Evolutionary conservation across 352 stramenopile genomes (phyloP).

Genomic region (Globisporangium recalcitrans): DNA sequence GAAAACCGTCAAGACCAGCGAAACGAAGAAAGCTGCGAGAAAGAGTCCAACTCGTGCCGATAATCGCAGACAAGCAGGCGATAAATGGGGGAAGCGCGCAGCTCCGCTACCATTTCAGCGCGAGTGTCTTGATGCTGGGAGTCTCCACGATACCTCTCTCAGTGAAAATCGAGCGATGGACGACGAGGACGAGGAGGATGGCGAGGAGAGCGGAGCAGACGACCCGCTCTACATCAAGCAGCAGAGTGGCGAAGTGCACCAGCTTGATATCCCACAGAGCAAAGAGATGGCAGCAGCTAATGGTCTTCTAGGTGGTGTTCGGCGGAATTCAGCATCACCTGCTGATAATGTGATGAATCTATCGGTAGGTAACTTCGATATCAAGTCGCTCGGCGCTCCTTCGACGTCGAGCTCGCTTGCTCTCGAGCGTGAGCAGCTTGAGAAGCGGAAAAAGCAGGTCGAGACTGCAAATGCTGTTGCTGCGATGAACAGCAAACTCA

Average conservation of each 20-base stretch:
- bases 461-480: conserved; percentile 72
- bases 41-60: conserved; percentile 15
- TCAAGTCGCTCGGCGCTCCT: background rate
- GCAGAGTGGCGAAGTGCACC: conserved; percentile 13
- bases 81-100: conserved; percentile 17
- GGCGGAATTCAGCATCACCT: background rate
- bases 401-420: conserved; percentile 32
- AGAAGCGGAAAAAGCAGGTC: conserved; percentile 65
- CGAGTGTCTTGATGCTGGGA: background rate
- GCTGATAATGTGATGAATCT: conserved; percentile 28
- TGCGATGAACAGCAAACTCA: conserved; percentile 66
- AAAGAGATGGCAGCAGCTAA: background rate
- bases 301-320: background rate
- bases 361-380: conserved; percentile 23
- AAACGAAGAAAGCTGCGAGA: conserved; percentile 7
- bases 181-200: background rate
- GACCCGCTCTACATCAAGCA: conserved; percentile 14
- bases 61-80: conserved; percentile 10
- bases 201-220: conserved; percentile 2
- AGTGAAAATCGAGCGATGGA: background rate
- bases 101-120: background rate
- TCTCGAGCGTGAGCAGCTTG: conserved; percentile 61
- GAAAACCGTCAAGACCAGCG: conserved; percentile 25
- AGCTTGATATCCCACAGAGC: conserved; percentile 12
- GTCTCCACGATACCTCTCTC: background rate